Evolutionary conservation across 495 filamentous ascomycete species (phyloP), one percentile per base, ranked within the genome.

Genomic region (Podospora comata): DNA sequence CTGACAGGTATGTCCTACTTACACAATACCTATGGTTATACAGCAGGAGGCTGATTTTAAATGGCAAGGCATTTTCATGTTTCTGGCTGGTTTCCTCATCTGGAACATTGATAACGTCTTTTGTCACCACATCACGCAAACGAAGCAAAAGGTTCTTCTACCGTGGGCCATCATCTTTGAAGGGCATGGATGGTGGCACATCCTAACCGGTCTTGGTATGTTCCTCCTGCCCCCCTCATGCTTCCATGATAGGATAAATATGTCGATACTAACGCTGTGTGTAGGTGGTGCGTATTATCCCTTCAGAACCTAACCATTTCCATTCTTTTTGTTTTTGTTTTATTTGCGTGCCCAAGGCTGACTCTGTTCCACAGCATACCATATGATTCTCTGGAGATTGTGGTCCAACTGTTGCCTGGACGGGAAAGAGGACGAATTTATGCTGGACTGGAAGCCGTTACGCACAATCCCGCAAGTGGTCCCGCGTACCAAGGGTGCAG

Each of bases 111-210:
- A 99, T 72, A 97, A 92, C 67, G 76, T 83, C 63, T 96, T 89
- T 74, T 99, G 95, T 76, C 81, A 82, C 28, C 83, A 80, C n/a
- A 79, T 97, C 63, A 85, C 89, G 11, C 71, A 65, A 15, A 93
- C 90, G 87, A 87, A 94, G 69, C 87, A 89, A 65, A 76, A 85
- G 62, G 78, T 97, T 53, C 89, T 90, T 23, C 80, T 98, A 56
- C 95, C 95, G 0, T 99, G 95, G 95, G 92, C 94, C 1, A 85
- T 96, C 9, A 66, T 97, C 13, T 80, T 97, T 2, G 95, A 98
- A 78, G 94, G 93, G 0, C 95, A 99, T 82, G 95, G 93, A 13
- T 98, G 95, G 95, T 99, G 95, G 94, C 95, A 89, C 80, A 87
- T 88, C 19, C 65, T 85, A 53, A 76, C 77, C 18, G 74, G 75